These are phyloP conservation scores for Metschnikowia lunata DNA, from an alignment of 805 yeast genomes.

Conservation along the genomic window DNA sequence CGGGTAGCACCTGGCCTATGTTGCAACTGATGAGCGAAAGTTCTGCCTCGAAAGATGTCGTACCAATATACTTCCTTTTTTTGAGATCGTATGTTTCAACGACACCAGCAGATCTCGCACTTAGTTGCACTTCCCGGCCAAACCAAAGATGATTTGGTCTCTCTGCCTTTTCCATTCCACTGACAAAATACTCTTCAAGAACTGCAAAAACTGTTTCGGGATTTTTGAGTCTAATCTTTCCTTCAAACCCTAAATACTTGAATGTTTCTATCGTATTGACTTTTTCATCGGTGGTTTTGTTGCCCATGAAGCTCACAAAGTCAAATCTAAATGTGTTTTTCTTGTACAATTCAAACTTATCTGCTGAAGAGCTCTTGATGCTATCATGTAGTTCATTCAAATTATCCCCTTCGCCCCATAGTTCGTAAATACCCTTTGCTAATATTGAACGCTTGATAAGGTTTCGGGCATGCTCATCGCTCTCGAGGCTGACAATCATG, in stretches of 20 bases:
- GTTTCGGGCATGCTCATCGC: conserved; percentile 62
- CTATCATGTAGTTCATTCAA: conserved; percentile 55
- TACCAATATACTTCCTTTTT: conserved; percentile 83
- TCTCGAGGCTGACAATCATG: conserved; percentile 57
- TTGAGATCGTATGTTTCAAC: conserved; percentile 78
- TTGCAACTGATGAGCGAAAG: conserved; percentile 83
- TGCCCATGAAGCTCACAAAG: conserved; percentile 70
- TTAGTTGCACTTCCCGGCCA: conserved; percentile 63
- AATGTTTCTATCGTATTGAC: conserved; percentile 68
- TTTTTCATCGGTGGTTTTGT: conserved; percentile 47
- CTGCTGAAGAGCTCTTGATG: conserved; percentile 32
- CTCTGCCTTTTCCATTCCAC: conserved; percentile 44
- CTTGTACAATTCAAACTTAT: conserved; percentile 36
- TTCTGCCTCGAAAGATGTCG: conserved; percentile 96
- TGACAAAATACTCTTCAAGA: conserved; percentile 63
- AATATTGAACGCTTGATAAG: conserved; percentile 67
- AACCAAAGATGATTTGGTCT: conserved; percentile 61
- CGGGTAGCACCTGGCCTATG: conserved; percentile 66
- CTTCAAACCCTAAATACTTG: conserved; percentile 63
- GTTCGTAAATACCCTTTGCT: conserved; percentile 72
- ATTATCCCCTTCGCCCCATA: conserved; percentile 70
- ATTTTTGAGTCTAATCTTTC: conserved; percentile 70
- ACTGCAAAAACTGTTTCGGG: conserved; percentile 71
- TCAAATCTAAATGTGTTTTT: conserved; percentile 72
- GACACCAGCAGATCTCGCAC: conserved; percentile 59